These are phyloP conservation scores for Hypoxylon intermedium DNA, from an alignment of 495 filamentous ascomycete genomes.

Conservation along the genomic window DNA sequence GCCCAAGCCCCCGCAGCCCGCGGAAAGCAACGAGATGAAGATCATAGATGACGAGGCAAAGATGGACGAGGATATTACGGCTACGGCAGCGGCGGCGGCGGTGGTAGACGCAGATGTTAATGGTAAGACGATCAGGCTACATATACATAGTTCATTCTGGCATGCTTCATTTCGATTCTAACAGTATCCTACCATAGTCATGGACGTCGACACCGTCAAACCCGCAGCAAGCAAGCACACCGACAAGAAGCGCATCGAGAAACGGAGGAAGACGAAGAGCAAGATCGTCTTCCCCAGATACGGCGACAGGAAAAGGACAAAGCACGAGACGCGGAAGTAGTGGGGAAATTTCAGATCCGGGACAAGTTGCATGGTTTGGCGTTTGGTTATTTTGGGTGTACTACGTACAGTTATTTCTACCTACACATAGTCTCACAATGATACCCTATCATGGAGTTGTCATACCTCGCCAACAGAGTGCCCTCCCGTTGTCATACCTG, in stretches of 20 bases:
- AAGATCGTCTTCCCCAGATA: conserved; percentile 61
- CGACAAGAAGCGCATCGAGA: conserved; percentile 51
- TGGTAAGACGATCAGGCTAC: conserved; percentile 45
- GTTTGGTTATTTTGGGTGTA: conserved; percentile 31
- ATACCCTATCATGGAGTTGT: conserved; percentile 33
- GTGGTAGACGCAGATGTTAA: conserved; percentile 31
- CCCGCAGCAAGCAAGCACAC: conserved; percentile 40
- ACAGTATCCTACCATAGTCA: conserved; percentile 40
- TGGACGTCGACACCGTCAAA: conserved; percentile 56
- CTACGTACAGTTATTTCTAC: too few species aligned
- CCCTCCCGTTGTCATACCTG: conserved; percentile 3
- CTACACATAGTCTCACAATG: conserved; percentile 31
- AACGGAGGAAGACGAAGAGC: conserved; percentile 55
- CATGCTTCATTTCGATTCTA: too few species aligned
- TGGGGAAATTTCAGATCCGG: not conserved
- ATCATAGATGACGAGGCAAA: conserved; percentile 44
- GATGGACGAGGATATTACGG: conserved; percentile 37
- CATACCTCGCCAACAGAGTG: not conserved
- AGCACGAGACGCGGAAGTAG: conserved; percentile 33
- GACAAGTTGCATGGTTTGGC: conserved; percentile 18
- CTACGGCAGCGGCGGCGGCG: not conserved
- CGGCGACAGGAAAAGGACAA: conserved; percentile 53
- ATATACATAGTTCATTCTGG: too few species aligned
- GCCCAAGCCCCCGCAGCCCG: conserved; percentile 60
- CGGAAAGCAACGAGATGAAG: conserved; percentile 31